These are phyloP conservation scores for Plasmodium blacklocki DNA, from an alignment of 169 alveolate genomes.

Conservation along the genomic window DNA sequence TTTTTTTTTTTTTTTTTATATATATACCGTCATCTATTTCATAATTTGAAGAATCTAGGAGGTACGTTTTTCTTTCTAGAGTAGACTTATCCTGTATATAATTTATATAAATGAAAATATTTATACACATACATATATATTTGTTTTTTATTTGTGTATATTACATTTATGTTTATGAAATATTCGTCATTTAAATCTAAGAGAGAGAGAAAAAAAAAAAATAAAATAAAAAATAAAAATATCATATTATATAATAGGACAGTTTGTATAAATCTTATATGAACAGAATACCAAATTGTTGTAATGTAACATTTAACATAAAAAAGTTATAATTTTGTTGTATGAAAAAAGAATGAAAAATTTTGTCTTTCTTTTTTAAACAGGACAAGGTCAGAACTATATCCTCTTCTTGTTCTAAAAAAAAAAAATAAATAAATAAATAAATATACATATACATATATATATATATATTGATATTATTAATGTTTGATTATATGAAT, in stretches of 20 bases:
- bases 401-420: conserved; percentile 3
- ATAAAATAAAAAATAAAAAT: not conserved
- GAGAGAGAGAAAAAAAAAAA: not conserved
- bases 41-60: conserved; percentile 31
- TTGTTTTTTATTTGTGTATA: not conserved
- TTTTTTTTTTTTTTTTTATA: not conserved
- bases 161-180: conserved; percentile 45
- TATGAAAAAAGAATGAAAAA: conserved; percentile 36
- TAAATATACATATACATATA: not conserved
- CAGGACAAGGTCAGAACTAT: conserved; percentile 29
- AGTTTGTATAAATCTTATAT: not conserved
- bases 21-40: conserved; percentile 65
- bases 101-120: too few species aligned
- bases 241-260: not conserved
- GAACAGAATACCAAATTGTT: conserved; percentile 33
- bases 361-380: conserved; percentile 28
- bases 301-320: conserved; percentile 52
- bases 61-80: conserved; percentile 45
- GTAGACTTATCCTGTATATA: conserved; percentile 35
- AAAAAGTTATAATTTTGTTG: conserved; percentile 21
- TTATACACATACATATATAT: too few species aligned
- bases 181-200: conserved; percentile 45
- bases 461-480: not conserved
- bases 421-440: not conserved
- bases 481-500: not conserved